Conservation (phyloP, 345 rosid genomes). For the Raphanus sativus region DNA sequence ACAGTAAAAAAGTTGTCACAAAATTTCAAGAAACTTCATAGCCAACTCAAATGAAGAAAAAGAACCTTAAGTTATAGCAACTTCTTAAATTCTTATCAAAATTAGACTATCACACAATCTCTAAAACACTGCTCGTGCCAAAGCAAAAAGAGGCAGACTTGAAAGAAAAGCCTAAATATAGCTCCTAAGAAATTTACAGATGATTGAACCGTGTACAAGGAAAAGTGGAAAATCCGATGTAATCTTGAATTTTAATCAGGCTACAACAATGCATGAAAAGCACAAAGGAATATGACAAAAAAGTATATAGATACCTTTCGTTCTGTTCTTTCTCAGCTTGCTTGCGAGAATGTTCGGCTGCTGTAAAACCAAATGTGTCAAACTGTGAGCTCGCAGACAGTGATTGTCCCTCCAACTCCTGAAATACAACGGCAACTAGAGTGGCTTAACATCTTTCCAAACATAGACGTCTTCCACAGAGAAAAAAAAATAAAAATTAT, state of each 20-base stretch:
- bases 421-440: constrained; percentile 28
- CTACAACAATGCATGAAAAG: no score
- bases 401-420: constrained; percentile 81
- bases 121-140: background rate
- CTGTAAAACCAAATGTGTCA: constrained; percentile 97
- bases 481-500: no score
- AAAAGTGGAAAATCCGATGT: background rate
- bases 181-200: constrained; percentile 19
- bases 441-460: background rate
- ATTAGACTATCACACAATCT: constrained; percentile 4
- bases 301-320: constrained; percentile 52
- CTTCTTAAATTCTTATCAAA: background rate
- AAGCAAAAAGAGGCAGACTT: background rate
- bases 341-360: constrained; percentile 82
- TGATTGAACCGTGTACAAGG: constrained; percentile 4
- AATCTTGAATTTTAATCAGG: no score
- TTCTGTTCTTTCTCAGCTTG: constrained; percentile 88
- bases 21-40: constrained; percentile 17
- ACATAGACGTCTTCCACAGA: background rate
- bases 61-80: constrained; percentile 6
- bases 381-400: constrained; percentile 79
- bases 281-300: background rate
- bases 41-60: constrained; percentile 7
- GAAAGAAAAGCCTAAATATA: background rate
- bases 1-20: constrained; percentile 16